Percentiles rank a stretch among this genome's conserved stretches.
Conservation (phyloP, 1,284 basidiomycete genomes). For the Pisolithus thermaeus region DNA sequence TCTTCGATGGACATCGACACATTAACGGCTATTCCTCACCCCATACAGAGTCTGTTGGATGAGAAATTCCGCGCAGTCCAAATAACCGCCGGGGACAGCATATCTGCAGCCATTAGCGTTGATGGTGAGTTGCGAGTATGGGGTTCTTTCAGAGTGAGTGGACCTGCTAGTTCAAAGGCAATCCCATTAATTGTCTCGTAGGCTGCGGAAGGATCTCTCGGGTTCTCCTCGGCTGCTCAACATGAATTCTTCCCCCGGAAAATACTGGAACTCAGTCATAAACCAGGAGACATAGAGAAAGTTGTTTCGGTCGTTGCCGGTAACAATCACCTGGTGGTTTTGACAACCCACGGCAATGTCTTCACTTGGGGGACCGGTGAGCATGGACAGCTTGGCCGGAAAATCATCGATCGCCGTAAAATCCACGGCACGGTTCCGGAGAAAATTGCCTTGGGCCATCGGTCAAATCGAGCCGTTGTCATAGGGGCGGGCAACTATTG, state of each 20-base stretch:
- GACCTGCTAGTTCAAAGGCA: conserved; percentile 1
- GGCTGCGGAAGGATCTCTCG: conserved; percentile 79
- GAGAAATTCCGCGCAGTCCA: conserved; percentile 80
- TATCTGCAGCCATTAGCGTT: conserved; percentile 75
- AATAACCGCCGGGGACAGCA: conserved; percentile 80
- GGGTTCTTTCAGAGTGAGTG: conserved; percentile 87
- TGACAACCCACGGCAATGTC: conserved; percentile 80
- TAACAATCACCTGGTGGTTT: conserved; percentile 81
- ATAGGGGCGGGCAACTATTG: conserved; percentile 82
- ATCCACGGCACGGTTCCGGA: conserved; percentile 81
- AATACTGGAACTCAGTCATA: conserved; percentile 60
- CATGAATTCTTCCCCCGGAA: conserved; percentile 67
- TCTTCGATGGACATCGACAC: conserved; percentile 68
- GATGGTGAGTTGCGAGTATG: conserved; percentile 81
- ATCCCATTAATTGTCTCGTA: conserved; percentile 21
- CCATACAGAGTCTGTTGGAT: conserved; percentile 64
- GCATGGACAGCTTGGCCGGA: conserved; percentile 82
- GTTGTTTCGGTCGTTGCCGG: conserved; percentile 77
- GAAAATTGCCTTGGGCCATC: conserved; percentile 67
- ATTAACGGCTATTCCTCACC: conserved; percentile 71
- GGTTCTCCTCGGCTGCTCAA: conserved; percentile 67
- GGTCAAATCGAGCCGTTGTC: conserved; percentile 63
- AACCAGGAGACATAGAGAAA: conserved; percentile 65
- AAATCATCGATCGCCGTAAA: conserved; percentile 78
- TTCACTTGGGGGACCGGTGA: conserved; percentile 87